phyloP scores from a whole-genome alignment of 768 basidiomycete species.

The Trametes sanguinea region DNA sequence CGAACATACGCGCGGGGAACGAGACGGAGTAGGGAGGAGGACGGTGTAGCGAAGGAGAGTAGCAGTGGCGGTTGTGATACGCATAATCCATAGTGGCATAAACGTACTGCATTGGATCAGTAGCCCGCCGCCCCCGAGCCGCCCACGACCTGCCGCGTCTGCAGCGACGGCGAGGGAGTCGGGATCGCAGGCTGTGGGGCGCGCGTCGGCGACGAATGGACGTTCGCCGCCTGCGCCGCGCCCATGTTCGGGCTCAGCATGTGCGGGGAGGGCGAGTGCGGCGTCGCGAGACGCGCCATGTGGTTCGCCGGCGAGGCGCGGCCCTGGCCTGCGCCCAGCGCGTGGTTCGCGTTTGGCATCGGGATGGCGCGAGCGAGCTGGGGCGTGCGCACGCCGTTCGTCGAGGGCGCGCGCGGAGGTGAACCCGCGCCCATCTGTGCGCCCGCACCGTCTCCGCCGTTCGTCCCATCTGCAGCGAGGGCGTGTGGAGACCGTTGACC shows the following conservation, averaged over 20 bases:
- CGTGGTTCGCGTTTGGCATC: constrained; percentile 19
- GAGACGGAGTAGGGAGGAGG: constrained; percentile 16
- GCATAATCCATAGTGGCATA: constrained; percentile 14
- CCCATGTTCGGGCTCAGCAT: constrained; percentile 33
- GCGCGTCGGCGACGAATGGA: constrained; percentile 35
- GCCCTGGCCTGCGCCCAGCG: constrained; percentile 19
- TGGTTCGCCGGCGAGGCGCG: constrained; percentile 27
- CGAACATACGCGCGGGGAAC: constrained; percentile 9
- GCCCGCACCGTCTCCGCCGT: constrained; percentile 32
- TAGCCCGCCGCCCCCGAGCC: constrained; percentile 31
- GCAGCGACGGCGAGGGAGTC: constrained; percentile 36
- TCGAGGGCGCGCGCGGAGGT: constrained; percentile 53
- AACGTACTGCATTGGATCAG: not conserved
- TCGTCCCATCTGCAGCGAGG: constrained; percentile 35
- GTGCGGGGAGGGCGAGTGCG: constrained; percentile 34
- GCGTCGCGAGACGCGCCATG: constrained; percentile 29
- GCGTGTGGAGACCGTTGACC: constrained; percentile 20
- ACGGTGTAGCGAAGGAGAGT: not conserved
- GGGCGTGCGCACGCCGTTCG: constrained; percentile 53
- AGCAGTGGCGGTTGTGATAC: not conserved
- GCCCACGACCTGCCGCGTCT: constrained; percentile 36
- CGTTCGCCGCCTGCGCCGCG: constrained; percentile 23
- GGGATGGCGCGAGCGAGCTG: constrained; percentile 22
- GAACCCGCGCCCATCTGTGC: constrained; percentile 39
- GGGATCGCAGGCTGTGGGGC: constrained; percentile 32